Conservation (phyloP, 331 rosid species). For the Phaseolus coccineus region DNA sequence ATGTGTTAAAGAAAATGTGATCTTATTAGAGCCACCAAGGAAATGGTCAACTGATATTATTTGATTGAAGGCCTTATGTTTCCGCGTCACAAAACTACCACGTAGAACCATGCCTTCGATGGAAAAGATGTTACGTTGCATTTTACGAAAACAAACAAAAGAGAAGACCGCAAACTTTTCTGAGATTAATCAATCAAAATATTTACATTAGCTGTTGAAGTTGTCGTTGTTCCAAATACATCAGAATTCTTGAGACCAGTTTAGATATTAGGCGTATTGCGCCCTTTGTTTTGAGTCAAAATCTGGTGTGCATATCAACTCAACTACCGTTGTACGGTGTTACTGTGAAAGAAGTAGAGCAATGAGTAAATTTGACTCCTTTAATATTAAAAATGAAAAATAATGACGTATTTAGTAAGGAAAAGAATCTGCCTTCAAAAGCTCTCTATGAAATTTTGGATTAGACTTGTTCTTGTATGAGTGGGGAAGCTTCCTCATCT, state of each 20-base stretch:
- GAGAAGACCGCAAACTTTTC: not conserved
- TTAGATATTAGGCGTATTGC: not conserved
- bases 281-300: not conserved
- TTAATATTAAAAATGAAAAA: not conserved
- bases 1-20: not conserved
- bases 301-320: not conserved
- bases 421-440: not conserved
- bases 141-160: constrained; percentile 15
- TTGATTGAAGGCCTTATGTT: not conserved
- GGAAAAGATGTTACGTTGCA: not conserved
- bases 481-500: no score
- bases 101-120: not conserved
- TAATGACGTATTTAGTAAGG: not conserved
- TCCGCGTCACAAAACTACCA: not conserved
- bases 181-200: not conserved
- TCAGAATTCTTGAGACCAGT: not conserved
- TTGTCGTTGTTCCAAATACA: no score
- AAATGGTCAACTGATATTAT: constrained; percentile 36
- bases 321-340: not conserved
- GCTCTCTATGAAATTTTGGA: not conserved
- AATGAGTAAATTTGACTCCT: not conserved
- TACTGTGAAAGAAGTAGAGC: not conserved
- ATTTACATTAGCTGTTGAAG: not conserved
- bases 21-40: not conserved
- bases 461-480: not conserved